A percentile compares a stretch with the other conserved stretches of the same genome.
Evolutionary conservation across 2,329 filamentous ascomycete species (phyloP).

Genomic region (Chrysosphaeria jannelii): DNA sequence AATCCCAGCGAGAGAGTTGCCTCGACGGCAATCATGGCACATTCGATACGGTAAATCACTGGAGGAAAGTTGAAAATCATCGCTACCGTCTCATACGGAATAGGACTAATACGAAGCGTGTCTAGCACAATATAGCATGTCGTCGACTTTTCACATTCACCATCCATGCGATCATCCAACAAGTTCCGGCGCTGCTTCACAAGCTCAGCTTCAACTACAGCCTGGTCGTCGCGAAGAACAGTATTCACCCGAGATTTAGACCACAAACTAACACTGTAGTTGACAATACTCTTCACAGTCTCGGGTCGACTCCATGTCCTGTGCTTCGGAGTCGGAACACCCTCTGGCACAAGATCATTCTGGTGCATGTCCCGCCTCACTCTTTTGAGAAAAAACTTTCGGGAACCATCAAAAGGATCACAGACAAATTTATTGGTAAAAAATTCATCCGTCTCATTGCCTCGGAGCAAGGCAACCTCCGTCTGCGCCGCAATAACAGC

Average conservation of each 20-base stretch:
- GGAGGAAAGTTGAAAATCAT: slow-evolving; percentile 55
- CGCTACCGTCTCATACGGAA: slow-evolving; percentile 37
- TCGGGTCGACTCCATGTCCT: slow-evolving; percentile 12
- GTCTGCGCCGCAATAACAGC: slow-evolving; percentile 1
- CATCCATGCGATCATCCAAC: slow-evolving; percentile 31
- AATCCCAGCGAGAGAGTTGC: slow-evolving; percentile 36
- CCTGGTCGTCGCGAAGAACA: slow-evolving; percentile 35
- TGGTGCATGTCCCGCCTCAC: slow-evolving; percentile 28
- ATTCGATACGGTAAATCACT: slow-evolving; percentile 59
- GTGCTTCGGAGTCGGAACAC: slow-evolving; percentile 17
- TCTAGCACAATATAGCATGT: slow-evolving; percentile 46
- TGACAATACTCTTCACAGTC: slow-evolving; percentile 30
- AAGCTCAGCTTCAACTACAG: slow-evolving; percentile 48
- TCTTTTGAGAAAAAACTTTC: slow-evolving; percentile 24
- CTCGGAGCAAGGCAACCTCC: slow-evolving; percentile 11
- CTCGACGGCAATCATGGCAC: slow-evolving; percentile 51
- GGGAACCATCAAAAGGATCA: slow-evolving; percentile 30
- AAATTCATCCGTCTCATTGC: slow-evolving; percentile 15
- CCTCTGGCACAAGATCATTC: slow-evolving; percentile 30
- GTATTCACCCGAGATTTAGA: slow-evolving; percentile 21
- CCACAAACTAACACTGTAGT: slow-evolving; percentile 58
- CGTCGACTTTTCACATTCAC: slow-evolving; percentile 11
- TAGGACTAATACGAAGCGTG: slow-evolving; percentile 41
- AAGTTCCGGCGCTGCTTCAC: slow-evolving; percentile 58
- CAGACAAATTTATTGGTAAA: slow-evolving; percentile 21